Evolutionary conservation across 2,329 filamentous ascomycete genomes (phyloP).

Genomic region (Zymoseptoria brevis): DNA sequence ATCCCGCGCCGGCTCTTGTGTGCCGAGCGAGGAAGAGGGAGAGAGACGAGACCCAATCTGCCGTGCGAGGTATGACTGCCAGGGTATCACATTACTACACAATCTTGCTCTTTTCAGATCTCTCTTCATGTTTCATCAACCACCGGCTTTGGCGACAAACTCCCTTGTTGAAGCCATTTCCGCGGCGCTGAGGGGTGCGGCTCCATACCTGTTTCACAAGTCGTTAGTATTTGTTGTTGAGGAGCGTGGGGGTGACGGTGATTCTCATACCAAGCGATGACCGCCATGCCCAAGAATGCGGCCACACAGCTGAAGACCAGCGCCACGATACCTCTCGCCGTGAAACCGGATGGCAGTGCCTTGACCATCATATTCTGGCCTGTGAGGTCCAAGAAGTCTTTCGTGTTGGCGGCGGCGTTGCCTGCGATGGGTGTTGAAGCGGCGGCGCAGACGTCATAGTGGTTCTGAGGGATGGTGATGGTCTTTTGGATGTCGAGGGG

Average conservation of each 20-base stretch:
- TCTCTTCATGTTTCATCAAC: not conserved
- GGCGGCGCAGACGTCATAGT: conserved; percentile 52
- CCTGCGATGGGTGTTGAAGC: conserved; percentile 48
- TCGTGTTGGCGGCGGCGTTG: conserved; percentile 67
- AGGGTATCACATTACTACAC: not conserved
- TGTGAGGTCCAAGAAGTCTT: conserved; percentile 53
- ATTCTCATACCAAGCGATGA: conserved; percentile 57
- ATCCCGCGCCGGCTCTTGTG: not conserved
- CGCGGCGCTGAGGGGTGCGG: conserved; percentile 22
- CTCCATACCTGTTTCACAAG: conserved; percentile 27
- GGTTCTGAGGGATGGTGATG: conserved; percentile 54
- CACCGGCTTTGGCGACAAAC: conserved; percentile 18
- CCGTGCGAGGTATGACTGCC: not conserved
- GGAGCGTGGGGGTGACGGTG: not conserved
- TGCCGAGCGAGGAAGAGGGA: not conserved
- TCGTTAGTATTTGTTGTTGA: not conserved
- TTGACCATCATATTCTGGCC: conserved; percentile 52
- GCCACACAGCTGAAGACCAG: conserved; percentile 63
- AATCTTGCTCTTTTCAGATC: not conserved
- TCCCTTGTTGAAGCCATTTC: conserved; percentile 21
- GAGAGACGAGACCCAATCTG: not conserved
- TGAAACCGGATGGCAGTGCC: conserved; percentile 61
- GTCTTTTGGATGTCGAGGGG: conserved; percentile 52
- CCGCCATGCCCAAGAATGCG: conserved; percentile 59
- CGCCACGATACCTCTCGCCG: conserved; percentile 61